Conservation (phyloP, 257 asterid genomes). For the Coffea eugenioides region DNA sequence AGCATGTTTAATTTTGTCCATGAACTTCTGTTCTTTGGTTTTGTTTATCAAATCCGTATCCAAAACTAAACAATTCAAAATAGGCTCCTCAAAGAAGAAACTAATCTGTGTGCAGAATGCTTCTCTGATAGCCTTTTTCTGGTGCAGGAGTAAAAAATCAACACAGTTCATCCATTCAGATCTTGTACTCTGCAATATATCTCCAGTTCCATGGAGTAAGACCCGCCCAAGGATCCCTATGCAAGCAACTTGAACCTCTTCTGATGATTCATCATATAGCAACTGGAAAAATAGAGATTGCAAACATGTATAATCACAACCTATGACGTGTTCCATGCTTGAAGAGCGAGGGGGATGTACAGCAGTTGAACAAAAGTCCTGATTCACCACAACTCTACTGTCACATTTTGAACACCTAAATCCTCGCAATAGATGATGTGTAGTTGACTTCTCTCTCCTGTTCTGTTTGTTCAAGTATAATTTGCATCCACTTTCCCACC, state of each 20-base stretch:
- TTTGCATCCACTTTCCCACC: constrained; percentile 47
- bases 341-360: constrained; percentile 32
- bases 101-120: constrained; percentile 70
- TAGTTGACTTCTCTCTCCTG: constrained; percentile 35
- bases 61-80: constrained; percentile 57
- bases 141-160: constrained; percentile 65
- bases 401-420: constrained; percentile 92
- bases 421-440: constrained; percentile 52
- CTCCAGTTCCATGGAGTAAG: constrained; percentile 72
- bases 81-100: constrained; percentile 66
- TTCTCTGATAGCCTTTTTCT: constrained; percentile 70
- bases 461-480: constrained; percentile 48
- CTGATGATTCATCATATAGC: constrained; percentile 68
- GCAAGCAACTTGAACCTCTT: constrained; percentile 86
- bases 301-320: constrained; percentile 49
- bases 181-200: constrained; percentile 56
- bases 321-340: constrained; percentile 26
- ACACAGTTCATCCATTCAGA: constrained; percentile 74
- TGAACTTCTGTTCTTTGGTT: constrained; percentile 76
- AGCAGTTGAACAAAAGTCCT: constrained; percentile 36
- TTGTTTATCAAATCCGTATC: constrained; percentile 46
- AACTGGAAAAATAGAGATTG: constrained; percentile 75
- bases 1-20: constrained; percentile 87
- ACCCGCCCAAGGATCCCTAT: constrained; percentile 63
- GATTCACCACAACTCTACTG: constrained; percentile 28